These are phyloP conservation scores for Chytridium lagenaria DNA, from an alignment of 371 early-diverging fungal species.

Conservation along the genomic window DNA sequence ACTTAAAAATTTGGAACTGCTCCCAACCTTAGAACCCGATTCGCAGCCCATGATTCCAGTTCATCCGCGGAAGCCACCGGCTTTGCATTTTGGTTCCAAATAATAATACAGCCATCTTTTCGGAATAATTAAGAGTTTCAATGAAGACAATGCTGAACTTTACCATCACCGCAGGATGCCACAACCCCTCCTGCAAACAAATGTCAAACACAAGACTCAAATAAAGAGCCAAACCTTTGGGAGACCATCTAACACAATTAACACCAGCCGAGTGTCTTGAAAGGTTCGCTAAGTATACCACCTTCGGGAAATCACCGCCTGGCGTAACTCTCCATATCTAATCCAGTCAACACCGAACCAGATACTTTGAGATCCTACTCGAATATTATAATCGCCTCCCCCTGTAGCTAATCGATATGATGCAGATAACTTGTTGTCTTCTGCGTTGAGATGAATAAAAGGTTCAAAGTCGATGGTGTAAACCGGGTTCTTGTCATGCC, in stretches of 20 bases:
- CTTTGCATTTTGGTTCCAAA: constrained; percentile 74
- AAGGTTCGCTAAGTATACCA: constrained; percentile 85
- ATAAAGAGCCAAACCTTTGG: constrained; percentile 53
- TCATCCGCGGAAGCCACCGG: constrained; percentile 29
- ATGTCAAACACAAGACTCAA: not conserved
- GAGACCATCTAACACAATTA: constrained; percentile 93
- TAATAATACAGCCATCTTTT: constrained; percentile 80
- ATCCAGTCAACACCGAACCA: not conserved
- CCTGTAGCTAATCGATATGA: constrained; percentile 83
- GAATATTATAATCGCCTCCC: constrained; percentile 88
- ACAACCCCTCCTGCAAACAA: constrained; percentile 60
- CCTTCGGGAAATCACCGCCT: constrained; percentile 47
- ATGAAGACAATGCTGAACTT: constrained; percentile 17
- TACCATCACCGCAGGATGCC: constrained; percentile 93
- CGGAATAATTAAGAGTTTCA: not conserved
- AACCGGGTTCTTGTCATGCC: constrained; percentile 92
- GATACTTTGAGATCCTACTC: constrained; percentile 67
- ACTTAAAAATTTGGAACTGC: not conserved
- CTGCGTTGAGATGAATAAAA: constrained; percentile 38
- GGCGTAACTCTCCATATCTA: constrained; percentile 13
- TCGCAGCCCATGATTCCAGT: not conserved
- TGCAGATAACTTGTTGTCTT: constrained; percentile 46
- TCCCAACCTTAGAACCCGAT: not conserved
- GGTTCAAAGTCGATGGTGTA: constrained; percentile 92
- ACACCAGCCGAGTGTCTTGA: constrained; percentile 88